Evolutionary conservation across 768 basidiomycete species (phyloP).

Genomic region (Aureoboletus auriporus): DNA sequence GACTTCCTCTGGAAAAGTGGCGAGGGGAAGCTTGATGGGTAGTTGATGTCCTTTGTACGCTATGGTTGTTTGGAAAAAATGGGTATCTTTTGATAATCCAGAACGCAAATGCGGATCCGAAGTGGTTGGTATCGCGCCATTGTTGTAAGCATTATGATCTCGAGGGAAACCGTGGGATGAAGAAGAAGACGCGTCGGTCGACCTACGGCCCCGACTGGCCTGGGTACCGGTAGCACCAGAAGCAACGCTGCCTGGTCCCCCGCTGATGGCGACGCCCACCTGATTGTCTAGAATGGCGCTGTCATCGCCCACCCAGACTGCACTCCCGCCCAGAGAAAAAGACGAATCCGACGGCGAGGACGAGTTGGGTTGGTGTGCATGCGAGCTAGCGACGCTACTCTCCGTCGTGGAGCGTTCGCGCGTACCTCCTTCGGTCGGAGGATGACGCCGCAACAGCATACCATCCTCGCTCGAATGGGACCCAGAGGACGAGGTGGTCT

Average conservation of each 20-base stretch:
- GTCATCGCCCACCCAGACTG: conserved; percentile 83
- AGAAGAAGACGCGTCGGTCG: conserved; percentile 67
- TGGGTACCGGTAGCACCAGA: conserved; percentile 38
- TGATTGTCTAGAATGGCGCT: conserved; percentile 47
- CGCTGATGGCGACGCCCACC: conserved; percentile 37
- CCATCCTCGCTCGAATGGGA: conserved; percentile 73
- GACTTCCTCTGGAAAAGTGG: conserved; percentile 90
- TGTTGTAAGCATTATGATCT: conserved; percentile 36
- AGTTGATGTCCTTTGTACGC: conserved; percentile 78
- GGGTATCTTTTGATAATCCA: conserved; percentile 77
- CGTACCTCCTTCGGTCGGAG: conserved; percentile 23
- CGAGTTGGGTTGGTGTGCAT: conserved; percentile 30
- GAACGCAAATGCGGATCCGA: conserved; percentile 47
- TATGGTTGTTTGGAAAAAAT: conserved; percentile 86
- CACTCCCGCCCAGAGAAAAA: conserved; percentile 74
- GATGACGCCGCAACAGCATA: conserved; percentile 40
- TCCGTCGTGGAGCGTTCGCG: conserved; percentile 40
- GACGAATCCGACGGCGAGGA: conserved; percentile 69
- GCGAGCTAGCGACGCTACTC: conserved; percentile 31
- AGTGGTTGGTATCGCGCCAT: conserved; percentile 36
- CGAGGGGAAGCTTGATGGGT: conserved; percentile 88
- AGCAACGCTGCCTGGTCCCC: conserved; percentile 41
- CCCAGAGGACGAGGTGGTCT: conserved; percentile 49
- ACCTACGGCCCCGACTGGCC: conserved; percentile 50
- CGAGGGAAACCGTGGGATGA: conserved; percentile 49